A percentile compares a stretch with the other conserved stretches of the same genome.
phyloP scores from a whole-genome alignment of 306 rosid species.

The Aeschynomene evenia region DNA sequence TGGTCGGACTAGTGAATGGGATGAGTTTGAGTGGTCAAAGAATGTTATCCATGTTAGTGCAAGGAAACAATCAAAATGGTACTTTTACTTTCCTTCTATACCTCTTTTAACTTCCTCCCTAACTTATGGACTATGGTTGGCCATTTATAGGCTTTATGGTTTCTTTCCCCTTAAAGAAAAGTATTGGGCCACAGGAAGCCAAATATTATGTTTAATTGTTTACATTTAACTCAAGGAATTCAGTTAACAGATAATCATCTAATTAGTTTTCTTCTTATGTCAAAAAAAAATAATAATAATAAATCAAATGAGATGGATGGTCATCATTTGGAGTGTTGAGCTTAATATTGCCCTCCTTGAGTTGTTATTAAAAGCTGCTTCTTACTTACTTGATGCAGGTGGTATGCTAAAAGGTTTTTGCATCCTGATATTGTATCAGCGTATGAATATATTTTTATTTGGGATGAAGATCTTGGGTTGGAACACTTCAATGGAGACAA shows the following conservation, averaged over 20 bases:
- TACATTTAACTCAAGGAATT: slow-evolving; percentile 15
- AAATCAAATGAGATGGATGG: not conserved
- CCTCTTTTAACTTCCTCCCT: not conserved
- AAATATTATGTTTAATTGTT: not conserved
- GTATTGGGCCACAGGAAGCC: not conserved
- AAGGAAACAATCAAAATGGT: slow-evolving; percentile 67
- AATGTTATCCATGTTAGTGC: slow-evolving; percentile 81
- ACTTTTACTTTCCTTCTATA: slow-evolving; percentile 31
- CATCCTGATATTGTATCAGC: slow-evolving; percentile 93
- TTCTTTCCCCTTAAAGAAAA: not conserved
- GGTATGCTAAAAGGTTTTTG: slow-evolving; percentile 98
- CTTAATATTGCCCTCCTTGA: not conserved
- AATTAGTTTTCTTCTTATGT: not conserved
- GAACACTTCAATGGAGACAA: slow-evolving; percentile 81
- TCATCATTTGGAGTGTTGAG: slow-evolving; percentile 14
- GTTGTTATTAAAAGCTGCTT: slow-evolving; percentile 9
- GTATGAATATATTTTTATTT: slow-evolving; percentile 91
- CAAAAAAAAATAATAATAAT: not conserved
- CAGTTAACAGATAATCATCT: not conserved
- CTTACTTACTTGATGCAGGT: slow-evolving; percentile 58
- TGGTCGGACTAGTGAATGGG: slow-evolving; percentile 91
- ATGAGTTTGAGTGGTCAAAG: slow-evolving; percentile 92
- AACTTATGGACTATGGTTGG: not conserved
- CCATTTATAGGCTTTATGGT: not conserved
- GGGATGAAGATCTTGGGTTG: slow-evolving; percentile 99